A percentile compares a stretch with the other conserved stretches of the same genome.
These are phyloP conservation scores for Skeletonema grethae DNA, from an alignment of 108 stramenopile species.

Conservation along the genomic window DNA sequence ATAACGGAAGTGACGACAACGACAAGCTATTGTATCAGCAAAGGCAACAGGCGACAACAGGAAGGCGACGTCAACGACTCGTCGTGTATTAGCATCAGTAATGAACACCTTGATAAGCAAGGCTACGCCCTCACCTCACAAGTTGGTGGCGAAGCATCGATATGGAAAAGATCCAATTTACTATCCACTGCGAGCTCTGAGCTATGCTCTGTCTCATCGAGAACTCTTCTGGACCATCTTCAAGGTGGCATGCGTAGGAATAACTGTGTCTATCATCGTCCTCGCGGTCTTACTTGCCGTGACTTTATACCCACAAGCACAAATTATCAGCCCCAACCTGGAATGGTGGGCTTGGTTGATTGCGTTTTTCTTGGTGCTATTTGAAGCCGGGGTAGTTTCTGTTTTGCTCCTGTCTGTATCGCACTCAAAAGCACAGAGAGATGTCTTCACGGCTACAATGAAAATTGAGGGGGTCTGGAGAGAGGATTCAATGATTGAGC, in stretches of 20 bases:
- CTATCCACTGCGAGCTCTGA: constrained; percentile 32
- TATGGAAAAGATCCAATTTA: constrained; percentile 37
- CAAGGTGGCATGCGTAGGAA: constrained; percentile 28
- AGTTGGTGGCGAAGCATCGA: constrained; percentile 1
- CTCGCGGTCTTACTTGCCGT: constrained; percentile 30
- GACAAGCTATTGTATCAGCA: too few relatives aligned
- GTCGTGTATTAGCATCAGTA: neutral
- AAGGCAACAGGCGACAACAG: too few relatives aligned
- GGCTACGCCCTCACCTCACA: neutral
- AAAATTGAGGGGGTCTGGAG: constrained; percentile 38
- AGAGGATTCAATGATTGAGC: constrained; percentile 40
- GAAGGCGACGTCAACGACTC: too few relatives aligned
- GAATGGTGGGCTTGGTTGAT: constrained; percentile 48
- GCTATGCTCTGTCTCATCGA: constrained; percentile 24
- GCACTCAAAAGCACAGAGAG: constrained; percentile 40
- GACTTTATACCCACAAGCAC: constrained; percentile 33
- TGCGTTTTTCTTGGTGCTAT: constrained; percentile 29
- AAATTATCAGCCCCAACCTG: constrained; percentile 15
- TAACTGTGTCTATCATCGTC: constrained; percentile 12
- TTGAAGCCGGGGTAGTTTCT: constrained; percentile 30
- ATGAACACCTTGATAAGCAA: neutral
- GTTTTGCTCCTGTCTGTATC: constrained; percentile 22
- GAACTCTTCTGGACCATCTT: constrained; percentile 25
- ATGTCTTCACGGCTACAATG: constrained; percentile 39
- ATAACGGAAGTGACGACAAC: too few relatives aligned